Evolutionary conservation across 768 basidiomycete species (phyloP).

Genomic region (Floccularia luteovirens): DNA sequence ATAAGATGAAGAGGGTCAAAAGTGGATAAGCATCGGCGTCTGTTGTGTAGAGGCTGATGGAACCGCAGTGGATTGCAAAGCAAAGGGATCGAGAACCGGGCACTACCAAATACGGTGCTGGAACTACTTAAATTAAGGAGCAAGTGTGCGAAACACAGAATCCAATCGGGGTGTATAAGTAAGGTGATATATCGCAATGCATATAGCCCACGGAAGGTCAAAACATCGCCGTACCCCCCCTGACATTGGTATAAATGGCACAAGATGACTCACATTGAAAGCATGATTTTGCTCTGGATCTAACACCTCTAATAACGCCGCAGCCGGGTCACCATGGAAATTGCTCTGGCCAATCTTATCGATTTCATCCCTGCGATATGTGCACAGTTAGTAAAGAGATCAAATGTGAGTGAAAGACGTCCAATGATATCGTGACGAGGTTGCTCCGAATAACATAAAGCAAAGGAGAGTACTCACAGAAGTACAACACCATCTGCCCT

Average conservation of each 20-base stretch:
- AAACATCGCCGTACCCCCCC: too few relatives aligned
- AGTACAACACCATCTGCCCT: slow-evolving; percentile 75
- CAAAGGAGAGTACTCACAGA: slow-evolving; percentile 34
- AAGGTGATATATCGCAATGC: too few relatives aligned
- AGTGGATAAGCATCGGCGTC: too few relatives aligned
- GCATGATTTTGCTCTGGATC: slow-evolving; percentile 91
- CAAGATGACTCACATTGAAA: slow-evolving; percentile 49
- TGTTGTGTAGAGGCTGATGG: too few relatives aligned
- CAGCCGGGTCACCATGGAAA: slow-evolving; percentile 88
- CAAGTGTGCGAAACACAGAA: too few relatives aligned
- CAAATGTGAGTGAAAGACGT: neutral
- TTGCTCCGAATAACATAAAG: slow-evolving; percentile 3
- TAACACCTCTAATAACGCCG: slow-evolving; percentile 85
- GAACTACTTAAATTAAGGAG: too few relatives aligned
- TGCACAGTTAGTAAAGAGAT: neutral
- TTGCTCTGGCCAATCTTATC: slow-evolving; percentile 87
- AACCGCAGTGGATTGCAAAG: too few relatives aligned
- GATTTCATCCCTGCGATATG: slow-evolving; percentile 61
- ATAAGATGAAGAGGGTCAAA: slow-evolving; percentile 1
- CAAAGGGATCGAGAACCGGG: too few relatives aligned
- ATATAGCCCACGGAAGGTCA: too few relatives aligned
- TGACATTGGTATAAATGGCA: neutral
- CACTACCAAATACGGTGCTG: too few relatives aligned
- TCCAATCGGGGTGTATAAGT: too few relatives aligned
- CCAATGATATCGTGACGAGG: neutral